These are phyloP conservation scores for Phoenix dactylifera DNA, from an alignment of 176 grass and related monocot genomes.

Conservation along the genomic window DNA sequence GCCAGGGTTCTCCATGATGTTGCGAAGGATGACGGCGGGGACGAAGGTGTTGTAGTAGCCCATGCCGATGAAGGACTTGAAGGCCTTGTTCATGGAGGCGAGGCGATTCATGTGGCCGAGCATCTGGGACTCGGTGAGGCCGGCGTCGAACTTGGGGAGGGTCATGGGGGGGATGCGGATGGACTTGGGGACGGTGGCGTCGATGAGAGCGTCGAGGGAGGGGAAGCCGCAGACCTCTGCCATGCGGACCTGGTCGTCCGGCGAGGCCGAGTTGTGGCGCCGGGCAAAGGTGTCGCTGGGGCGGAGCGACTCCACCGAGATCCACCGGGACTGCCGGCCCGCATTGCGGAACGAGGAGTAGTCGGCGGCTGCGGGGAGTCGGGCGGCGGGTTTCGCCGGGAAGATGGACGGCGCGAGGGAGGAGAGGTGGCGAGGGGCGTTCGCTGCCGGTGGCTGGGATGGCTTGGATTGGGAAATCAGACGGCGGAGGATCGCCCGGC, in stretches of 20 bases:
- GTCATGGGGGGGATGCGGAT: constrained; percentile 25
- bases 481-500: constrained; percentile 60
- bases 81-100: constrained; percentile 63
- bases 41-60: constrained; percentile 91
- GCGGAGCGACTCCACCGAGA: constrained; percentile 48
- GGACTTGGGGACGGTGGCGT: constrained; percentile 46
- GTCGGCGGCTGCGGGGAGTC: not conserved
- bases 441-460: constrained; percentile 2
- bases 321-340: constrained; percentile 24
- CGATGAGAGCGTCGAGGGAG: constrained; percentile 60
- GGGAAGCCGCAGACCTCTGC: constrained; percentile 55
- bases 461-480: constrained; percentile 36
- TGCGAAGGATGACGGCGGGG: constrained; percentile 67
- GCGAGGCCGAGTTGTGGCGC: constrained; percentile 87
- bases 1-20: constrained; percentile 96
- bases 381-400: not conserved
- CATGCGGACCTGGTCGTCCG: constrained; percentile 60
- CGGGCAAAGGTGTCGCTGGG: constrained; percentile 88
- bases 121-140: constrained; percentile 89
- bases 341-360: constrained; percentile 19
- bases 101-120: constrained; percentile 70
- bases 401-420: constrained; percentile 13
- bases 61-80: constrained; percentile 98
- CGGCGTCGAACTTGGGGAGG: constrained; percentile 54
- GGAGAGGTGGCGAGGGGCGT: constrained; percentile 15